Evolutionary conservation across 164 flowering plant species (phyloP), one percentile per base, ranked within the genome.

Genomic region (Vitis amurensis): DNA sequence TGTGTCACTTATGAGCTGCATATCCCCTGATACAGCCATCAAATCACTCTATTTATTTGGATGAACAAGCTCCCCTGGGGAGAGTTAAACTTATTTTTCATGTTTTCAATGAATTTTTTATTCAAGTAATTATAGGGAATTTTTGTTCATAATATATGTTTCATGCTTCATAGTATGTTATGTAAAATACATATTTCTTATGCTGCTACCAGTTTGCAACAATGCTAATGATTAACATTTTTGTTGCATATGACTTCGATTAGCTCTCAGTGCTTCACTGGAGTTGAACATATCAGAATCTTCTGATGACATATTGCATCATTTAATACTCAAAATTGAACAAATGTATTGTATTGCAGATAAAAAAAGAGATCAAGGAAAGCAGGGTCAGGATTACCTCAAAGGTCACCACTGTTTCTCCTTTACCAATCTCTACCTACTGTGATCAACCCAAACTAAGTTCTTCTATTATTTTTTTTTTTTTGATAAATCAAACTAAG

Each of bases 371-470:
- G 79, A 95, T 92, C 71, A 92, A 85, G 86, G 71, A 86, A 59
- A 95, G 99, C 88, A 85, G 98, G 82, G 76, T 91, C 52, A 86
- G 76, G 71, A 87, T 83, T 68, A 95, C 99, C 31, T 91, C 98
- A 70, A 93, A 95, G 92, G 99, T 92, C 15, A 66, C 37, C 0
- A 29, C 67, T 61, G 44, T 50, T 49, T 49, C 66, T 74, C 55
- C 69, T 56, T 69, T 50, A 11, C 29, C 59, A 61, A 19, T 29
- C 15, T 63, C 17, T 9, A 19, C 23, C 44, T 37, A n/a, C 48
- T 51, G 63, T 60, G 2, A 47, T n/a, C 56, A 53, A 11, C 55
- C 68, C 14, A 53, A 9, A 9, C 8, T 23, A 23, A 23, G 27
- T 1, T 23, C 27, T 23, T 23, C 27, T 37, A 27, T 11, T 23